phyloP scores from a whole-genome alignment of 2,329 filamentous ascomycete species.

The Lasiodiplodia gonubiensis region DNA sequence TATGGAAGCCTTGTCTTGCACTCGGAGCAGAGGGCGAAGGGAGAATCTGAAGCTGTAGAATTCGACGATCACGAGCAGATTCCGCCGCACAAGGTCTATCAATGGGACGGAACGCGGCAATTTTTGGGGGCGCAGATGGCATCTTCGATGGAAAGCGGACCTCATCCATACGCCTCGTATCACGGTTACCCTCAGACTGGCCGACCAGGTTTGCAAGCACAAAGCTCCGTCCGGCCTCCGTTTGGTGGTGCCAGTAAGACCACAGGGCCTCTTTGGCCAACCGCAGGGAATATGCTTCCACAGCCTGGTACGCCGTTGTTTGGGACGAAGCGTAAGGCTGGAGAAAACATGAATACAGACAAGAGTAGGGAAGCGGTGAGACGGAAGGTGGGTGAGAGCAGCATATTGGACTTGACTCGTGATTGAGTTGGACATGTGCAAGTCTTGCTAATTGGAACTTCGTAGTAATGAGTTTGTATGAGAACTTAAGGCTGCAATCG shows the following conservation, averaged over 20 bases:
- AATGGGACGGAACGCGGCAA: too few relatives aligned
- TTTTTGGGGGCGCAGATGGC: too few relatives aligned
- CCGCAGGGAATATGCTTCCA: neutral
- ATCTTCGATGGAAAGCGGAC: too few relatives aligned
- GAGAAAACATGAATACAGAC: neutral
- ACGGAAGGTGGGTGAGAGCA: neutral
- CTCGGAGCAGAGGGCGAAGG: too few relatives aligned
- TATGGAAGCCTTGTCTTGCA: neutral
- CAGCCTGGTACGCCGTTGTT: neutral
- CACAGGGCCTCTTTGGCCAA: neutral
- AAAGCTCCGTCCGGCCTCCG: neutral
- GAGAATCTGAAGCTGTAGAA: too few relatives aligned
- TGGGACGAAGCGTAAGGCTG: neutral
- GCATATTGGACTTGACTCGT: neutral
- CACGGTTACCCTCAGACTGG: neutral
- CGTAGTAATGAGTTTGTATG: too few relatives aligned
- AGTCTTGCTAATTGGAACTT: too few relatives aligned
- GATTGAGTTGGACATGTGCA: neutral
- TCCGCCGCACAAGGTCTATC: too few relatives aligned
- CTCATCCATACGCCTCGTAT: too few relatives aligned
- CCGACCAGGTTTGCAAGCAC: neutral
- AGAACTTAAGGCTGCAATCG: too few relatives aligned
- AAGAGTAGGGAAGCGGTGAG: neutral
- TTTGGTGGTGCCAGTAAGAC: neutral
- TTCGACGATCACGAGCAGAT: too few relatives aligned